Conservation (phyloP, 2,329 filamentous ascomycete genomes). For the Rasamsonia emersonii region DNA sequence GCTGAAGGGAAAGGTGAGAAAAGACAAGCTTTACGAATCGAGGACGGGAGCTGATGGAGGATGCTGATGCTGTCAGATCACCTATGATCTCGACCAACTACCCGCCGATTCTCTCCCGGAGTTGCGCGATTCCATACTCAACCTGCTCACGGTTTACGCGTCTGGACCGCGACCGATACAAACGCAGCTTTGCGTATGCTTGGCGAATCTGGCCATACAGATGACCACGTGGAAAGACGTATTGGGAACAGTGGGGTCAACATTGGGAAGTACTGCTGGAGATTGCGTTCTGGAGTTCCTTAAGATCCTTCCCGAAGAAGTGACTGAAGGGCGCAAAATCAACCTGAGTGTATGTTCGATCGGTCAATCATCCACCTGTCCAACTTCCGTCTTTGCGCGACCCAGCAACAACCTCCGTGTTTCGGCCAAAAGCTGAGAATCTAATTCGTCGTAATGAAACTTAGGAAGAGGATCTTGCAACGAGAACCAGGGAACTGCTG, state of each 20-base stretch:
- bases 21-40: slow-evolving; percentile 2
- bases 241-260: slow-evolving; percentile 67
- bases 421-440: slow-evolving; percentile 26
- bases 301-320: slow-evolving; percentile 94
- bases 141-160: slow-evolving; percentile 71
- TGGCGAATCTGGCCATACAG: slow-evolving; percentile 91
- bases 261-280: slow-evolving; percentile 62
- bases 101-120: slow-evolving; percentile 63
- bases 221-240: slow-evolving; percentile 96
- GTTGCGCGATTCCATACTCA: slow-evolving; percentile 75
- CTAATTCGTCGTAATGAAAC: slow-evolving; percentile 41
- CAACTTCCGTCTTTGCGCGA: slow-evolving; percentile 36
- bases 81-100: slow-evolving; percentile 89
- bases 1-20: slow-evolving; percentile 88
- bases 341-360: slow-evolving; percentile 92
- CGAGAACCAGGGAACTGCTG: slow-evolving; percentile 80
- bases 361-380: slow-evolving; percentile 32
- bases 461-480: slow-evolving; percentile 89
- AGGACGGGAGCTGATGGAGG: slow-evolving; percentile 4
- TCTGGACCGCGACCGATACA: slow-evolving; percentile 73
- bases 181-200: slow-evolving; percentile 87
- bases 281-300: slow-evolving; percentile 92
- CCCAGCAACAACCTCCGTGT: slow-evolving; percentile 15
- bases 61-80: slow-evolving; percentile 57
- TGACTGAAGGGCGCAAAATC: slow-evolving; percentile 98